Evolutionary conservation across 139 green algal genomes (phyloP).

Genomic region (Coccomyxa sp.): DNA sequence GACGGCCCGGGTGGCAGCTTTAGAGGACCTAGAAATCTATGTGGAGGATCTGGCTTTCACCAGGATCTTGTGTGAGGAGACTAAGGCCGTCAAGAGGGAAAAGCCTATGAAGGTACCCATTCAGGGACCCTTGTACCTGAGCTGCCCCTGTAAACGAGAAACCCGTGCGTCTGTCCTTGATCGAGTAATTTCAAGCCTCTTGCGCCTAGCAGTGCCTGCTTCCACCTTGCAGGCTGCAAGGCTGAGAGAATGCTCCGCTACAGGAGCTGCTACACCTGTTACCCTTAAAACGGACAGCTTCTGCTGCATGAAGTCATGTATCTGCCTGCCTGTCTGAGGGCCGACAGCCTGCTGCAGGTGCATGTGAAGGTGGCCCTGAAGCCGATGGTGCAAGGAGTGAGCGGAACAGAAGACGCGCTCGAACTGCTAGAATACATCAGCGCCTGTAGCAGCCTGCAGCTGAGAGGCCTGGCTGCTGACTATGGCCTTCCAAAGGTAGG

Average conservation of each 20-base stretch:
- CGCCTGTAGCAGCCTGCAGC: neutral
- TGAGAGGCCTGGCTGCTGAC: neutral
- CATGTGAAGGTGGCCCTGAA: neutral
- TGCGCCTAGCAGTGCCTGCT: no score
- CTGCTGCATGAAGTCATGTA: no score
- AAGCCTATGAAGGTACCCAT: neutral
- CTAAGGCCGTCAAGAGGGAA: neutral
- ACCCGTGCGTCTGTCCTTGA: no score
- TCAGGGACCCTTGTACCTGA: no score
- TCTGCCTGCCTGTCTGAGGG: no score
- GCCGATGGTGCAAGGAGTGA: neutral
- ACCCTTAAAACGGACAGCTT: no score
- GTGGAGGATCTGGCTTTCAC: neutral
- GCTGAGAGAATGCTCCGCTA: no score
- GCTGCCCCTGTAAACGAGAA: no score
- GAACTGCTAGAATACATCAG: neutral
- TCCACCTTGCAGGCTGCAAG: no score
- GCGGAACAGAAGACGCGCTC: neutral
- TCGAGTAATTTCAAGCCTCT: no score
- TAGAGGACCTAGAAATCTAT: neutral
- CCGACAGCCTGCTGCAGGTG: neutral
- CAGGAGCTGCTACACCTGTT: no score
- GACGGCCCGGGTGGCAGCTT: neutral
- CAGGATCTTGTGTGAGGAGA: neutral
- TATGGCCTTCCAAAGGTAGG: neutral